Percentiles rank a stretch among this genome's conserved stretches.
phyloP scores from a whole-genome alignment of 768 basidiomycete species.

The Lentinus brumalis region DNA sequence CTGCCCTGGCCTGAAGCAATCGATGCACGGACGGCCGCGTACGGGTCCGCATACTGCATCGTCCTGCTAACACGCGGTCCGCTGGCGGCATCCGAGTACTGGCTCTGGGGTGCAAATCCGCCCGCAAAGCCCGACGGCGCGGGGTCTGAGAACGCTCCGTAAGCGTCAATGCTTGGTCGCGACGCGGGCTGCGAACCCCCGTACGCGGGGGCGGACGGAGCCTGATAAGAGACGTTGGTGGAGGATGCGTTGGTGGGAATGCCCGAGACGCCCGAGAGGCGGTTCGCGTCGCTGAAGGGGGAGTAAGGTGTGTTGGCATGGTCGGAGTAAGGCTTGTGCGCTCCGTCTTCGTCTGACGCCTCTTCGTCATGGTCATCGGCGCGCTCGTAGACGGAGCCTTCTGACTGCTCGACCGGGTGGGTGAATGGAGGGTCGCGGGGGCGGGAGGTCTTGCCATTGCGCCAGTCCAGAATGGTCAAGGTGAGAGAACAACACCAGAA shows the following conservation, averaged over 20 bases:
- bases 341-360: slow-evolving; percentile 54
- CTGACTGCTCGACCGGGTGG: slow-evolving; percentile 45
- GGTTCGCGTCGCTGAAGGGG: slow-evolving; percentile 59
- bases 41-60: slow-evolving; percentile 91
- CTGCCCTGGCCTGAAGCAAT: slow-evolving; percentile 16
- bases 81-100: slow-evolving; percentile 30
- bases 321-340: slow-evolving; percentile 46
- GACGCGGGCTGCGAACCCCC: slow-evolving; percentile 21
- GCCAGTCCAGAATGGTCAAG: slow-evolving; percentile 75
- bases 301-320: slow-evolving; percentile 27
- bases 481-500: slow-evolving; percentile 75
- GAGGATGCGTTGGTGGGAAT: slow-evolving; percentile 30
- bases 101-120: slow-evolving; percentile 33
- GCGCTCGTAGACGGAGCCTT: slow-evolving; percentile 21
- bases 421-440: slow-evolving; percentile 79
- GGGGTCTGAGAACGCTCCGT: slow-evolving; percentile 90
- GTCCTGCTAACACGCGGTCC: slow-evolving; percentile 76
- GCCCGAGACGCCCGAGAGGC: slow-evolving; percentile 37
- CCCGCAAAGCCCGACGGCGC: slow-evolving; percentile 73
- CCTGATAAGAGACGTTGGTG: slow-evolving; percentile 26
- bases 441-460: slow-evolving; percentile 55
- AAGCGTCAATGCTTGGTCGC: slow-evolving; percentile 75
- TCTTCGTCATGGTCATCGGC: slow-evolving; percentile 38
- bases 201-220: slow-evolving; percentile 29
- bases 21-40: slow-evolving; percentile 72